Evolutionary conservation across 495 filamentous ascomycete species (phyloP), one percentile per base, ranked within the genome.

Genomic region (Glarea lozoyensis): DNA sequence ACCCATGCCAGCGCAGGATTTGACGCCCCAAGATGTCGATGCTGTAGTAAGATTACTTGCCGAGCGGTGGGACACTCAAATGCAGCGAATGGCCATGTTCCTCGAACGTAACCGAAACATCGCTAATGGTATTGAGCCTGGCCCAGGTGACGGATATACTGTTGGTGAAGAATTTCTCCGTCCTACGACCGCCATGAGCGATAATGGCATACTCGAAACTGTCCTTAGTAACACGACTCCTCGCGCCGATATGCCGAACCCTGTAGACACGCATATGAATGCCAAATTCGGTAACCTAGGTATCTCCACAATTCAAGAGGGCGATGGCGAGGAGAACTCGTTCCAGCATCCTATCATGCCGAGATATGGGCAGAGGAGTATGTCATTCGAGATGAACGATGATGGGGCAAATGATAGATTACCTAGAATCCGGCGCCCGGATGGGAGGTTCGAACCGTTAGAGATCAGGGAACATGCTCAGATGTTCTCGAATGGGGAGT

Each of bases 1-100:
- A 36, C 37, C 42, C 3, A 12, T 46, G 15, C 46, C 52, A 43
- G 46, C 39, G 17, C 27, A 45, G 48, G 29, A 48, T 22, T 5
- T 42, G 16, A 61, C 65, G 16, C 51, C 59, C 5, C 65, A 75
- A 25, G 74, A 81, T 45, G 57, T 78, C 4, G 65, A 73, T 9
- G 60, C 60, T 22, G 67, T 73, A n/a, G 57, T 84, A 25, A 58
- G 63, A 16, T 64, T 78, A 0, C 53, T 86, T 25, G 68, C 70
- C 34, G 68, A 70, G 15, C 78, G 73, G 54, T 86, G 82, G 82
- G 71, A 79, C 21, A 55, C 61, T 4, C 77, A 85, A 54, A 62
- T 72, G 16, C 60, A 62, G 24, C 70, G 78, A 19, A 54, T 84
- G 23, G 61, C 68, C 13, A 61, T 68, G 39, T 83, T 79, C 48